Percentiles rank a stretch among this genome's conserved stretches.
Conservation (phyloP, 352 stramenopile genomes). For the Phytophthora pisi region DNA sequence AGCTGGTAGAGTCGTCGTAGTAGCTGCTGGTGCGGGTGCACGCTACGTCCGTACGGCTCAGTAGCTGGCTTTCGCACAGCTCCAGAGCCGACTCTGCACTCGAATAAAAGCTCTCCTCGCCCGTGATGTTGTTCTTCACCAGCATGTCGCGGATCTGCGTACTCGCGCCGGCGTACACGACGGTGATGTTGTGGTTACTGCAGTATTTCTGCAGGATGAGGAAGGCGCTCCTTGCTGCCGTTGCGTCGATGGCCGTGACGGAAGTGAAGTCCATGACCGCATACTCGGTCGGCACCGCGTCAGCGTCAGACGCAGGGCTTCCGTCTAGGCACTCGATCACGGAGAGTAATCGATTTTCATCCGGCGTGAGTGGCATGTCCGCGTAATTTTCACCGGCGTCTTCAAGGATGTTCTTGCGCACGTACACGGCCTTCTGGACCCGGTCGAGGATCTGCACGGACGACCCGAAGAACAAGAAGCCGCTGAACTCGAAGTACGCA, state of each 20-base stretch:
- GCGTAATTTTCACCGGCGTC: conserved; percentile 14
- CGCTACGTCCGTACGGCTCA: conserved; percentile 15
- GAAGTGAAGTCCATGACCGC: conserved; percentile 88
- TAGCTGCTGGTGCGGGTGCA: conserved; percentile 9
- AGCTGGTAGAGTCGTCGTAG: conserved; percentile 41
- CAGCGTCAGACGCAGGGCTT: conserved; percentile 36
- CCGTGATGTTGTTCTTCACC: conserved; percentile 65
- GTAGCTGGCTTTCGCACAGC: conserved; percentile 66
- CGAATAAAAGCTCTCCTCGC: conserved; percentile 51
- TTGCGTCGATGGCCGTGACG: conserved; percentile 87
- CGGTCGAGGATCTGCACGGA: conserved; percentile 77
- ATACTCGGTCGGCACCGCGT: conserved; percentile 60
- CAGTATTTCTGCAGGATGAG: conserved; percentile 84
- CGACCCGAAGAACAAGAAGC: conserved; percentile 85
- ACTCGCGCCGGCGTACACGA: conserved; percentile 64
- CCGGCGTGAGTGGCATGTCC: conserved; percentile 46
- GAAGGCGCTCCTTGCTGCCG: conserved; percentile 73
- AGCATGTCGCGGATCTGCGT: conserved; percentile 46
- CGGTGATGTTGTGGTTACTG: conserved; percentile 59
- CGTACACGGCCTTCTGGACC: conserved; percentile 69
- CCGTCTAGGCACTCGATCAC: conserved; percentile 74
- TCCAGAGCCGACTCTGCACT: conserved; percentile 72
- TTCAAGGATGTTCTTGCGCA: conserved; percentile 42
- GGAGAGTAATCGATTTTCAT: conserved; percentile 36
- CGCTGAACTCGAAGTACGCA: conserved; percentile 78